A percentile compares a stretch with the other conserved stretches of the same genome.
phyloP scores from a whole-genome alignment of 139 green algal genomes.

The Gonium pectorale region DNA sequence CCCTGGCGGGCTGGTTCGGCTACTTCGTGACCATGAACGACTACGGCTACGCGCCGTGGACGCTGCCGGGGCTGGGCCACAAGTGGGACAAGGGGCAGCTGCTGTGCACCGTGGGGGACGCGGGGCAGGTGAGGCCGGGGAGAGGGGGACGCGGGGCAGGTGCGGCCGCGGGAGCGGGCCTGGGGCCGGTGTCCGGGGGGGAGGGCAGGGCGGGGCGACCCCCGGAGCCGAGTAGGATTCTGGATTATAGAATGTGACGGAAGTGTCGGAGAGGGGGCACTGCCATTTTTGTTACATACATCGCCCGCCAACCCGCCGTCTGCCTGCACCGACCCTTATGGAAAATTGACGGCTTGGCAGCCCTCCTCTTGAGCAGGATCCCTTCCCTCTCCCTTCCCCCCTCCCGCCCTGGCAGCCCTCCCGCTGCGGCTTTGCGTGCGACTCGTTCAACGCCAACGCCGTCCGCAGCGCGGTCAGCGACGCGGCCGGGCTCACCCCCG shows the following conservation, averaged over 20 bases:
- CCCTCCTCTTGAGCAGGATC: not conserved
- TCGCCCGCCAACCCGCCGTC: no score
- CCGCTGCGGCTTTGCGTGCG: conserved; percentile 25
- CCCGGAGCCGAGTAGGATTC: no score
- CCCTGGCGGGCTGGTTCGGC: conserved; percentile 76
- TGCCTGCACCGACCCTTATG: no score
- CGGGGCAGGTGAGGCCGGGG: conserved; percentile 19
- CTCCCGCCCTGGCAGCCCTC: conserved; percentile 29
- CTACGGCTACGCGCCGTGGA: conserved; percentile 80
- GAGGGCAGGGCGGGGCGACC: no score
- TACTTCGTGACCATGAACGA: conserved; percentile 87
- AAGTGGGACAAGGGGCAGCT: not conserved
- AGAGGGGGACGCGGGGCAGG: no score
- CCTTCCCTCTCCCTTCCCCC: conserved; percentile 55
- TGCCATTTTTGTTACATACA: no score
- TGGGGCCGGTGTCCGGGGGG: no score
- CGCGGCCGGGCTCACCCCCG: not conserved
- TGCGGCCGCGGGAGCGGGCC: no score
- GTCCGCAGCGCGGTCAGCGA: not conserved
- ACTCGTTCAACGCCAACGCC: conserved; percentile 7
- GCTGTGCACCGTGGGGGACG: not conserved
- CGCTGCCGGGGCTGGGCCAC: conserved; percentile 44
- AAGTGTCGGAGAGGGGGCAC: no score
- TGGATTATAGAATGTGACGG: no score
- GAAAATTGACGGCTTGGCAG: no score